Evolutionary conservation across 768 basidiomycete species (phyloP).

Genomic region (Phallus indusiatus): DNA sequence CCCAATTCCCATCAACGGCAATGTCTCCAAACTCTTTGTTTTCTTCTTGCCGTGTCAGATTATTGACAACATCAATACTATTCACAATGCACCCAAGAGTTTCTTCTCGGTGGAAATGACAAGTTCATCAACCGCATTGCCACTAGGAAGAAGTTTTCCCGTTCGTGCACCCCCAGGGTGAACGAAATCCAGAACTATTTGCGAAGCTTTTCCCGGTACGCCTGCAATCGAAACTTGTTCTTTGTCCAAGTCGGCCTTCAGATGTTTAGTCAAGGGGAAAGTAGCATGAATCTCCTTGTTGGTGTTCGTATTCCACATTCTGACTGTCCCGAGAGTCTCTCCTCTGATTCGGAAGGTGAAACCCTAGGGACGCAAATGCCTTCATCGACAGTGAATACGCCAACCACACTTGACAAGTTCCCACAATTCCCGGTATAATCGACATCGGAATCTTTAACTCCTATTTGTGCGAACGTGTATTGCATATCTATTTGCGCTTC

Average conservation of each 20-base stretch:
- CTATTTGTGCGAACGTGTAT: constrained; percentile 57
- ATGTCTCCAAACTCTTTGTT: too few species aligned
- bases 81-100: too few species aligned
- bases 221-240: constrained; percentile 55
- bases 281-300: constrained; percentile 59
- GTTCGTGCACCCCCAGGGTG: constrained; percentile 61
- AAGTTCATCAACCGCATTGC: constrained; percentile 37
- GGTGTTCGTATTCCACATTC: constrained; percentile 66
- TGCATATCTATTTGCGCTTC: constrained; percentile 46
- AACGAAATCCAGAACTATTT: constrained; percentile 57
- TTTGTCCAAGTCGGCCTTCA: constrained; percentile 31
- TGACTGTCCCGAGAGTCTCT: constrained; percentile 31
- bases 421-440: constrained; percentile 73
- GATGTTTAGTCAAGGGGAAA: constrained; percentile 39
- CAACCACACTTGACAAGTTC: constrained; percentile 64
- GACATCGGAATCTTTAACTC: constrained; percentile 45
- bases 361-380: constrained; percentile 33
- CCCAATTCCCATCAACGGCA: too few species aligned
- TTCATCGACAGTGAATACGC: constrained; percentile 63
- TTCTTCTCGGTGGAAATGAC: constrained; percentile 21
- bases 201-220: constrained; percentile 55
- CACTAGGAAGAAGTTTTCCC: constrained; percentile 59
- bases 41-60: too few species aligned
- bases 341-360: constrained; percentile 8
- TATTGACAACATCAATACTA: too few species aligned